Conservation (phyloP, 1,284 basidiomycete genomes). For the Sporisorium sorghi region DNA sequence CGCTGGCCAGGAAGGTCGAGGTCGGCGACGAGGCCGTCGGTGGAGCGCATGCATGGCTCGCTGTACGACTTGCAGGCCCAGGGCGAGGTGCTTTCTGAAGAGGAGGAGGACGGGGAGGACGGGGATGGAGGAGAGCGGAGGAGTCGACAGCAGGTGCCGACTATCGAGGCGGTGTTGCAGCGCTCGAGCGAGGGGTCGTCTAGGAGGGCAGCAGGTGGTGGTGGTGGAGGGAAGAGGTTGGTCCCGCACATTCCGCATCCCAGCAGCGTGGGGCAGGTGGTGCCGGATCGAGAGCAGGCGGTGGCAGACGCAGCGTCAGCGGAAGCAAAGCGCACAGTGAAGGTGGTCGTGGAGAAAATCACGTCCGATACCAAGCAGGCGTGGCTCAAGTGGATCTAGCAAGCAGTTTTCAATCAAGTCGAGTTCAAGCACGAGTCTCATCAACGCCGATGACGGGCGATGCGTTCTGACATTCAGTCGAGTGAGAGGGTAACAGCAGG, state of each 20-base stretch:
- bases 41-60: conserved; percentile 23
- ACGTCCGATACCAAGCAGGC: conserved; percentile 47
- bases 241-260: conserved; percentile 42
- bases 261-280: neutral
- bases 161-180: conserved; percentile 26
- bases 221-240: conserved; percentile 10
- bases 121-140: neutral
- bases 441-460: too few relatives aligned
- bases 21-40: conserved; percentile 16
- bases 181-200: neutral
- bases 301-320: neutral
- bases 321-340: conserved; percentile 18
- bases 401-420: too few relatives aligned
- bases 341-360: conserved; percentile 46
- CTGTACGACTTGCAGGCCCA: conserved; percentile 36
- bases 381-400: conserved; percentile 56
- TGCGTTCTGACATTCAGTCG: too few relatives aligned
- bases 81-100: conserved; percentile 38
- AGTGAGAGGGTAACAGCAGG: too few relatives aligned
- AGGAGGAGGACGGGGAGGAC: conserved; percentile 41
- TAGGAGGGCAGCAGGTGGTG: neutral
- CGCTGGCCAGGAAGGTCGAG: conserved; percentile 20
- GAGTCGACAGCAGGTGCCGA: conserved; percentile 3
- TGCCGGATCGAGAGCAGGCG: neutral
- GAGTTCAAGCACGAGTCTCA: too few relatives aligned